Evolutionary conservation across 2,329 filamentous ascomycete species (phyloP).

Genomic region (Fusarium annulatum): DNA sequence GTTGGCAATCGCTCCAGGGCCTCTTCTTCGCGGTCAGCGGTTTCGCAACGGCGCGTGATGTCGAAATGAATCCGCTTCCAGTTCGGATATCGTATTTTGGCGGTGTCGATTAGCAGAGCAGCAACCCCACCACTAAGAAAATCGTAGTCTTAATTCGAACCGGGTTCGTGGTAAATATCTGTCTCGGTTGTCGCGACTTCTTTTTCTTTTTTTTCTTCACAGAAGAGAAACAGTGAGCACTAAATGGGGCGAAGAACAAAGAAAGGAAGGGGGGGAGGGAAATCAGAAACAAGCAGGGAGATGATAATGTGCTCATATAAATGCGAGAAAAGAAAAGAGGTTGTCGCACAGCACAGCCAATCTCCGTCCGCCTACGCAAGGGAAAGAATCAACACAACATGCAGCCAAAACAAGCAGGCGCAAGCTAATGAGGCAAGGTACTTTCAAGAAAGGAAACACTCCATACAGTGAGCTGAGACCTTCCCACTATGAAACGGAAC

Average conservation of each 20-base stretch:
- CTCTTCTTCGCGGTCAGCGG: not conserved
- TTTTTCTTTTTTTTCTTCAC: not conserved
- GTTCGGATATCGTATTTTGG: slow-evolving; percentile 30
- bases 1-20: not conserved
- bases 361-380: slow-evolving; percentile 24
- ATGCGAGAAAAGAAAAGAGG: slow-evolving; percentile 31
- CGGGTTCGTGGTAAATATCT: slow-evolving; percentile 9
- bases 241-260: not conserved
- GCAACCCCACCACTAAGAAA: slow-evolving; percentile 40
- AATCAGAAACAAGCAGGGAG: slow-evolving; percentile 1
- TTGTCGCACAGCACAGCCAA: slow-evolving; percentile 31
- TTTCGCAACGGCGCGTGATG: slow-evolving; percentile 2
- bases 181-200: not conserved
- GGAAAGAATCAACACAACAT: slow-evolving; percentile 31
- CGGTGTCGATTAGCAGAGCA: slow-evolving; percentile 35
- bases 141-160: slow-evolving; percentile 31
- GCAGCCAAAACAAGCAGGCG: slow-evolving; percentile 32
- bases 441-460: not conserved
- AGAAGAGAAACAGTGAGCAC: not conserved
- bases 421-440: slow-evolving; percentile 14
- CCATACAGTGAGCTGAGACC: slow-evolving; percentile 8
- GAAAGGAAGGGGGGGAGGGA: not conserved
- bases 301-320: slow-evolving; percentile 14
- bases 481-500: slow-evolving; percentile 29
- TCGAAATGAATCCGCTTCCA: slow-evolving; percentile 10